Base-by-base conservation (phyloP, 2,329 filamentous ascomycete species). In the Shiraia bambusicola region DNA sequence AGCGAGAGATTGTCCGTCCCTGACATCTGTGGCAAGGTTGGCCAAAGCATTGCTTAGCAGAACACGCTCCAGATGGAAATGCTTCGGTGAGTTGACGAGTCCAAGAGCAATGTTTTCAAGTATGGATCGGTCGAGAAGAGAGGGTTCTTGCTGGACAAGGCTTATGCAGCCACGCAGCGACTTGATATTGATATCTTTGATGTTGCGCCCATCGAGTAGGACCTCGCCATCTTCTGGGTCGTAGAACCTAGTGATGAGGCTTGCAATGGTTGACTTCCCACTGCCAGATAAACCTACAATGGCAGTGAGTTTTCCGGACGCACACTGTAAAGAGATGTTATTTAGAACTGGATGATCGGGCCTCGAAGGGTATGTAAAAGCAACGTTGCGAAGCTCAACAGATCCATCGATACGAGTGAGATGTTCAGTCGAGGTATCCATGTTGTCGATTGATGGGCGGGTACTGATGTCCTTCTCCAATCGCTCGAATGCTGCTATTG, bases 391-490 rank as follows among this genome's bases (percentile, higher is more conserved):
- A 33, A 73, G 66, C 17, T 66, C 56, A n/a, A 72, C 50, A 7
- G 51, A 53, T 14, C 91, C 92, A 0, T 53, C 34, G 1, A 61
- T 37, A 8, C 36, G 17, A 15, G 49, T 31, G 4, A 59, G 61
- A 19, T 57, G 56, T 8, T 56, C 47, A 6, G 60, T 61, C n/a
- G 50, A 47, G 3, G 56, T 51, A 12, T 59, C 59, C 9, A 64
- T 69, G 29, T 63, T 64, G 44, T 72, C 66, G 24, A 73, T 72
- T 10, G 56, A 47, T 22, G 70, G 66, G 12, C 57, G 37, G 4
- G 72, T 72, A 11, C 82, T 73, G 34, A 86, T 82, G 31, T 83
- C 81, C 25, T 74, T 69, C 11, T 72, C 72, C 5, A 87, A 66
- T 35, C 82, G 80, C 41, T 76, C 66, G 51, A 79, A 87, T 1